Base-by-base conservation (phyloP, 2,329 filamentous ascomycete species). In the Rutstroemia sp. region DNA sequence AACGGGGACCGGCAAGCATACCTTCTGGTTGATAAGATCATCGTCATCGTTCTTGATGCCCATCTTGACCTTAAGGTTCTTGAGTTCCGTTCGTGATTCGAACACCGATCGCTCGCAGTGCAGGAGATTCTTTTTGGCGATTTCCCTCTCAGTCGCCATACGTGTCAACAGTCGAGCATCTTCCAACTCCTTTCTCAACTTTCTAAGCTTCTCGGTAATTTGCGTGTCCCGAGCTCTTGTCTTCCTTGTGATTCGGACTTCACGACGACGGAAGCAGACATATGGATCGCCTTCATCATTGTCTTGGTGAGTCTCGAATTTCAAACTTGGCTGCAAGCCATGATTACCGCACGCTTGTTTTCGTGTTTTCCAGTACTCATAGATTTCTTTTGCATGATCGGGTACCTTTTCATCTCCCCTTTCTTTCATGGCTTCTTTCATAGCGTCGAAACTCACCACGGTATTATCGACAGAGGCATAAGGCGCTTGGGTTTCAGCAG, bases 271-370 rank as follows among this genome's bases (percentile, higher is more conserved):
- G 81, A 99, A 99, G 74, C 94, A 99, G 67, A 99, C 92, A 74
- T 96, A 99, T 49, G 94, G 94, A 73, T 99, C 94, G 66, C 89
- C 84, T 70, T 99, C 94, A 71, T 99, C 94, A 59, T 87, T 95
- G 63, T 97, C 92, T 69, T 90, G 88, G 61, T 94, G 90, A 48
- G 86, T 95, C 75, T 99, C 94, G 63, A 96, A 94, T 75, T 96
- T 96, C 70, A 97, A 82, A 21, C 77, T 79, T 7, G 90, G 83
- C 68, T 92, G 87, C 59, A 97, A 75, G 5, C 86, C 75, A 64
- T 80, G 84, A 69, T 92, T 94, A 62, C 81, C 82, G 57, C 78
- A 79, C 30, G 76, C 77, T 65, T 84, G 76, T 52, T 89, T 82
- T 67, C 83, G 82, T 59, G 78, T 75, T 72, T 86, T 91, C 94